A percentile compares a stretch with the other conserved stretches of the same genome.
phyloP scores from a whole-genome alignment of 1,139 yeast genomes.

The Kodamaea plutei region DNA sequence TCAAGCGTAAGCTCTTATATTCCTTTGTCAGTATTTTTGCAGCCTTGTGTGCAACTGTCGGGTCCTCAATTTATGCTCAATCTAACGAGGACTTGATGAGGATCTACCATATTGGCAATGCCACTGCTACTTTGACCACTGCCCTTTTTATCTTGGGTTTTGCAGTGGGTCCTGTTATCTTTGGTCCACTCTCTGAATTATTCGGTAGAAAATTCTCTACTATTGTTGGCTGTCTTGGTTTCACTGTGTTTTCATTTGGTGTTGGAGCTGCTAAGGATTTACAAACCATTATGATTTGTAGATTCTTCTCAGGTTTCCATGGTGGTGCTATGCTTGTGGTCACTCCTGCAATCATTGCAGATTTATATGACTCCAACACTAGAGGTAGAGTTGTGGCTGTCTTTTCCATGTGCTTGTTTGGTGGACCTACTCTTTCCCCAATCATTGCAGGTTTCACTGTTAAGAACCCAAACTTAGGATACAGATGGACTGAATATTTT shows the following conservation, averaged over 20 bases:
- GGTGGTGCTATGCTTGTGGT: constrained; percentile 84
- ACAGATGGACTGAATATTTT: constrained; percentile 59
- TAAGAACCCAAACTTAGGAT: constrained; percentile 29
- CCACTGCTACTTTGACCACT: constrained; percentile 59
- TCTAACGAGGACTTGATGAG: constrained; percentile 39
- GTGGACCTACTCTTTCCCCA: constrained; percentile 75
- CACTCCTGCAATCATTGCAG: constrained; percentile 80
- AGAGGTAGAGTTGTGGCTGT: constrained; percentile 68
- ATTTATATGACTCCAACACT: constrained; percentile 53
- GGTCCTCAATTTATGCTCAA: constrained; percentile 61
- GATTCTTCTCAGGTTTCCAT: constrained; percentile 69
- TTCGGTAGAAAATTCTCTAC: constrained; percentile 64
- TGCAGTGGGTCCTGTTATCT: constrained; percentile 74
- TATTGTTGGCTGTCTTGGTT: constrained; percentile 50
- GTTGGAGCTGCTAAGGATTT: constrained; percentile 68
- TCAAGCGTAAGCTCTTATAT: constrained; percentile 29
- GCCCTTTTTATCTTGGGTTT: constrained; percentile 75
- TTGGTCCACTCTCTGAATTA: constrained; percentile 77
- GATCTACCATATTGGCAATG: constrained; percentile 47
- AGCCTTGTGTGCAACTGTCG: constrained; percentile 47
- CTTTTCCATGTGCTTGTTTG: constrained; percentile 62
- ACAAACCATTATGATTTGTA: constrained; percentile 66
- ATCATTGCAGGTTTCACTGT: constrained; percentile 33
- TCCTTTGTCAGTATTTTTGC: constrained; percentile 15
- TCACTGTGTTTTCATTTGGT: constrained; percentile 60